Base-by-base conservation (phyloP, 2,329 filamentous ascomycete species). In the Leptographium wingfieldii region DNA sequence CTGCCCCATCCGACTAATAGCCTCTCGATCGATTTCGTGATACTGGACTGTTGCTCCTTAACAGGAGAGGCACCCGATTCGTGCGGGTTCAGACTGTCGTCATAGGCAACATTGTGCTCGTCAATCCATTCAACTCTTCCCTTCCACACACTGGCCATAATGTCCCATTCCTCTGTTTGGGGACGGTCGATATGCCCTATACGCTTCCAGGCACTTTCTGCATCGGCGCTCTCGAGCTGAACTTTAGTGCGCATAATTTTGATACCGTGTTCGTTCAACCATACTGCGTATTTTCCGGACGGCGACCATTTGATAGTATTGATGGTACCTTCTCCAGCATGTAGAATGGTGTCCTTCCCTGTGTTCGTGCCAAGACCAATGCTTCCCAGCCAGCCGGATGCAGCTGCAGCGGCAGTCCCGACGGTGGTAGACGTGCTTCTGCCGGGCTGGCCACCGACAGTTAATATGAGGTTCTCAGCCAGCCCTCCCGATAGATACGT, bases 61-160 rank as follows among this genome's bases (percentile, higher is more conserved):
- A 79, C 77, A 2, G 76, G 72, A 25, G 72, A 61, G 1, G 61
- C 66, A 62, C 68, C 60, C n/a, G 73, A 70, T 16, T 70, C 68
- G 25, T 61, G 65, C 38, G 68, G 67, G 52, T 70, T 72, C 25
- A 74, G 72, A 29, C 82, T 78, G 43, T 91, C 85, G 59, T 92
- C 88, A 3, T 76, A 78, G 65, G 92, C 88, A n/a, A 96, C 77
- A 6, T 82, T 78, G 62, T 85, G 81, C 67, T 95, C 88, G 67
- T 97, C 90, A 53, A 97, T 87, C 94, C 94, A 99, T 70, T 97
- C 91, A 1, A 85, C 85, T 27, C 92, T 81, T 2, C 89, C 90
- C 74, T 92, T 96, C 92, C 94, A 97, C 4, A 96, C 90, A 55
- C 88, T 83, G 0, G 92, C 92, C 92, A 99, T 96, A 51, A 95